Percentiles rank a stretch among this genome's conserved stretches.
These are phyloP conservation scores for Rachicladosporium sp. DNA, from an alignment of 2,329 filamentous ascomycete genomes.

Conservation along the genomic window DNA sequence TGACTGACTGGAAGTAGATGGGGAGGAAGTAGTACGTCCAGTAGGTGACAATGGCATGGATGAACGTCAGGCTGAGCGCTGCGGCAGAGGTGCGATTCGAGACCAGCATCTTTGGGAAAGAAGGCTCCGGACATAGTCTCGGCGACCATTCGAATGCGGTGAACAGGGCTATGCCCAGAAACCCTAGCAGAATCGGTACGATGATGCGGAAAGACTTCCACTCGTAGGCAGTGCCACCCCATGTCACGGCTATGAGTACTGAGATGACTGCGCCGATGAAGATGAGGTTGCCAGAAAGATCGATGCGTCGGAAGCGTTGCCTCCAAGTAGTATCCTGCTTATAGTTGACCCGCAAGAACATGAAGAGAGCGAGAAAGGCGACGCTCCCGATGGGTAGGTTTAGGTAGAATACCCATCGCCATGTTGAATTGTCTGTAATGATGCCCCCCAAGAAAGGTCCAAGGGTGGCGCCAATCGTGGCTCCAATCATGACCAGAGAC, in stretches of 20 bases:
- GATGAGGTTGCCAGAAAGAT: constrained; percentile 34
- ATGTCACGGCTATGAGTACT: constrained; percentile 34
- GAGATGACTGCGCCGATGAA: constrained; percentile 29
- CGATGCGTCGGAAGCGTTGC: constrained; percentile 22
- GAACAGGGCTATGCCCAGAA: constrained; percentile 24
- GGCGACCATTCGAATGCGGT: constrained; percentile 4
- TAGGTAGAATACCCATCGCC: constrained; percentile 36
- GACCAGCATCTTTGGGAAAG: constrained; percentile 25
- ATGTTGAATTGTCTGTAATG: constrained; percentile 25
- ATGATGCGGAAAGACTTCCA: constrained; percentile 33
- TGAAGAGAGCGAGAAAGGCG: constrained; percentile 17
- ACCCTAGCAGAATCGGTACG: constrained; percentile 33
- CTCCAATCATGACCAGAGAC: constrained; percentile 26
- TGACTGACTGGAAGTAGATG: constrained; percentile 31
- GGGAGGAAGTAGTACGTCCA: constrained; percentile 29
- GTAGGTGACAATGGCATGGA: constrained; percentile 25
- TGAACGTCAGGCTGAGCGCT: constrained; percentile 24
- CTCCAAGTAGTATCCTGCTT: constrained; percentile 7
- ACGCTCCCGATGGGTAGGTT: constrained; percentile 23
- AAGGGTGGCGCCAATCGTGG: constrained; percentile 30
- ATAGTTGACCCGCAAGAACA: constrained; percentile 28
- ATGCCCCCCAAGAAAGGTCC: constrained; percentile 34
- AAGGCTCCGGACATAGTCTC: constrained; percentile 3
- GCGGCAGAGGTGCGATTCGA: constrained; percentile 27
- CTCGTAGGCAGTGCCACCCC: constrained; percentile 29